Percentiles rank a stretch among this genome's conserved stretches.
Evolutionary conservation across 2,329 filamentous ascomycete genomes (phyloP).

Genomic region (Plectosphaerella sp.): DNA sequence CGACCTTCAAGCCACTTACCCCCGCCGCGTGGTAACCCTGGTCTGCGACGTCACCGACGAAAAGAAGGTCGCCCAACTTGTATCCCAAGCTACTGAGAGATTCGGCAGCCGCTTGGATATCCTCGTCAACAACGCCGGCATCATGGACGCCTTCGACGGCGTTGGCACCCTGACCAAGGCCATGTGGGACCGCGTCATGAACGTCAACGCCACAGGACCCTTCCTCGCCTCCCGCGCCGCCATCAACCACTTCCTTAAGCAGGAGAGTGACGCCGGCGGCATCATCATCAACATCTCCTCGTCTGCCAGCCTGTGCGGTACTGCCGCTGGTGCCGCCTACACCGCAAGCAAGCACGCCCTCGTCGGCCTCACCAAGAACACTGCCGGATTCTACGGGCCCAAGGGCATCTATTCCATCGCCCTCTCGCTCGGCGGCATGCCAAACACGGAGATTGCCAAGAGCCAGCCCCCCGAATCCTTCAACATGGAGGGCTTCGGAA

Average conservation of each 20-base stretch:
- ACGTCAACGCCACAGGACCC: conserved; percentile 52
- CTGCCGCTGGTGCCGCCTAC: conserved; percentile 38
- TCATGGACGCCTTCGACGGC: conserved; percentile 53
- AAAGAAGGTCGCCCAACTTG: conserved; percentile 5
- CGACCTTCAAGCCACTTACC: conserved; percentile 5
- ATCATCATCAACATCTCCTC: conserved; percentile 19
- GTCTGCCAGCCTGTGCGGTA: conserved; percentile 6
- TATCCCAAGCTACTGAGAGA: conserved; percentile 3
- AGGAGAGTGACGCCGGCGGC: conserved; percentile 17
- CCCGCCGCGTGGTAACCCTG: conserved; percentile 4
- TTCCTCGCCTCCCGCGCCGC: conserved; percentile 47
- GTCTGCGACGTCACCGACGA: conserved; percentile 9
- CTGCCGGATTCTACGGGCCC: conserved; percentile 48
- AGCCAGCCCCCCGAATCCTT: conserved; percentile 27
- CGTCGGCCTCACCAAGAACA: conserved; percentile 52
- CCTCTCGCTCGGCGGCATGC: conserved; percentile 10
- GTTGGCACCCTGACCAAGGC: conserved; percentile 39
- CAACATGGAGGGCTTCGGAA: conserved; percentile 25
- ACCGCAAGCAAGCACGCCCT: conserved; percentile 51
- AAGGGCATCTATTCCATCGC: conserved; percentile 38
- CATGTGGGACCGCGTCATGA: conserved; percentile 49
- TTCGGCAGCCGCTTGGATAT: conserved; percentile 35
- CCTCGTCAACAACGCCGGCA: conserved; percentile 54
- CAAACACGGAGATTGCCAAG: conserved; percentile 19
- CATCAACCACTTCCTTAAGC: conserved; percentile 40